phyloP scores from a whole-genome alignment of 805 yeast genomes.

The Ogataea wickerhamii region DNA sequence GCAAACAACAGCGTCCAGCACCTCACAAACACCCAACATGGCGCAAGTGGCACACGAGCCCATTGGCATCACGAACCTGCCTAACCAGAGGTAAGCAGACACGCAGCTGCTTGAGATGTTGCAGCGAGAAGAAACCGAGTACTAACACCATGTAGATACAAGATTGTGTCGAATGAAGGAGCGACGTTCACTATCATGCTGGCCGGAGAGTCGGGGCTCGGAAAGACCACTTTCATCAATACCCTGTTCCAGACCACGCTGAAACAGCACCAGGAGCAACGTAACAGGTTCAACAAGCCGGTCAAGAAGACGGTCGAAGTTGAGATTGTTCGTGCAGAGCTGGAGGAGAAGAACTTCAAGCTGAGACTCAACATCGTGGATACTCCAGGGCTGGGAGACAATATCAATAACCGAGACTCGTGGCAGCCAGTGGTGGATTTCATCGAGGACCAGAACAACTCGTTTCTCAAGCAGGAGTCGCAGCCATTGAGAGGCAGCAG shows the following conservation, averaged over 20 bases:
- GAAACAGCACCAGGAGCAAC: conserved; percentile 54
- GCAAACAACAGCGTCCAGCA: too few species aligned
- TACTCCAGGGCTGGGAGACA: conserved; percentile 93
- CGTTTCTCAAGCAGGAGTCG: conserved; percentile 87
- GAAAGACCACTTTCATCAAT: conserved; percentile 88
- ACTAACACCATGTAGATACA: conserved; percentile 43
- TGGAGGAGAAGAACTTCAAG: conserved; percentile 80
- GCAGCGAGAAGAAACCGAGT: conserved; percentile 3
- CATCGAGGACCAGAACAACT: conserved; percentile 86
- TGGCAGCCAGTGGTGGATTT: conserved; percentile 88
- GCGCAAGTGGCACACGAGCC: conserved; percentile 40
- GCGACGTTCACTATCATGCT: conserved; percentile 78
- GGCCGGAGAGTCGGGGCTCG: conserved; percentile 89
- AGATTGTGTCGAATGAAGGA: conserved; percentile 70
- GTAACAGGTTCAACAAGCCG: conserved; percentile 56
- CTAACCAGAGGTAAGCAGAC: conserved; percentile 60
- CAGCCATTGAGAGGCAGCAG: conserved; percentile 70
- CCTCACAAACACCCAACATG: too few species aligned
- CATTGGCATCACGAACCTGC: conserved; percentile 68
- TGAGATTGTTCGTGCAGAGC: conserved; percentile 71
- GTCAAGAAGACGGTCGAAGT: conserved; percentile 71
- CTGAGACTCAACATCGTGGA: conserved; percentile 79
- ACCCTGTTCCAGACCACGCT: conserved; percentile 75
- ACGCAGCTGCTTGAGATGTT: too few species aligned
- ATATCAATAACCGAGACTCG: conserved; percentile 76